Conservation (phyloP, 1,139 yeast genomes). For the Candida mesenterica region DNA sequence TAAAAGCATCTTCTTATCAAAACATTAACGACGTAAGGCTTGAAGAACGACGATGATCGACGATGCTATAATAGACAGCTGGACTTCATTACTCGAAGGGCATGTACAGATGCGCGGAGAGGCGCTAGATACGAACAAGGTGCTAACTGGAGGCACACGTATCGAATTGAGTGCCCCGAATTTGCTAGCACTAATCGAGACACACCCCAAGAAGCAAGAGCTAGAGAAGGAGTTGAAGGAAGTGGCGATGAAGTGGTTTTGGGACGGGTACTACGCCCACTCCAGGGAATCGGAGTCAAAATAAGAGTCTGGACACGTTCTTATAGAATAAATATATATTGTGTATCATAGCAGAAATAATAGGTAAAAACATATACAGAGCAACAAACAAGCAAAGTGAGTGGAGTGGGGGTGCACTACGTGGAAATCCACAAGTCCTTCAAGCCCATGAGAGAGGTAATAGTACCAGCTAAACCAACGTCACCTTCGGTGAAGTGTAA, state of each 20-base stretch:
- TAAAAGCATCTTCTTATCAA: no score
- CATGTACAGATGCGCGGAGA: constrained; percentile 11
- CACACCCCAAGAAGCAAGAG: constrained; percentile 12
- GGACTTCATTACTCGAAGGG: constrained; percentile 8
- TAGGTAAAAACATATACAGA: not conserved
- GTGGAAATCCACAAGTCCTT: constrained; percentile 64
- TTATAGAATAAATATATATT: no score
- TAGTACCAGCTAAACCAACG: constrained; percentile 80
- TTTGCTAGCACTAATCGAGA: constrained; percentile 4
- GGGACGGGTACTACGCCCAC: constrained; percentile 30
- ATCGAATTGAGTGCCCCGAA: constrained; percentile 4
- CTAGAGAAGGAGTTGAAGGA: constrained; percentile 25
- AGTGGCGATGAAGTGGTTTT: constrained; percentile 29
- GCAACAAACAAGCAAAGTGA: no score
- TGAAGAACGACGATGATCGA: not conserved
- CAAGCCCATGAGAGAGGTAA: constrained; percentile 78
- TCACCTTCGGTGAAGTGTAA: constrained; percentile 73
- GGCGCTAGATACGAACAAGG: not conserved
- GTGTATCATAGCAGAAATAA: not conserved
- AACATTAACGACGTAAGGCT: no score
- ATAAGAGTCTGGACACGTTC: no score
- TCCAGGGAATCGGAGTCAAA: no score
- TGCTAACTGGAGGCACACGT: no score
- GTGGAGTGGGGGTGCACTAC: no score
- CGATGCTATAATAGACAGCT: constrained; percentile 2